A percentile compares a stretch with the other conserved stretches of the same genome.
Evolutionary conservation across 2,329 filamentous ascomycete genomes (phyloP).

Genomic region (Stagonosporopsis vannaccii): DNA sequence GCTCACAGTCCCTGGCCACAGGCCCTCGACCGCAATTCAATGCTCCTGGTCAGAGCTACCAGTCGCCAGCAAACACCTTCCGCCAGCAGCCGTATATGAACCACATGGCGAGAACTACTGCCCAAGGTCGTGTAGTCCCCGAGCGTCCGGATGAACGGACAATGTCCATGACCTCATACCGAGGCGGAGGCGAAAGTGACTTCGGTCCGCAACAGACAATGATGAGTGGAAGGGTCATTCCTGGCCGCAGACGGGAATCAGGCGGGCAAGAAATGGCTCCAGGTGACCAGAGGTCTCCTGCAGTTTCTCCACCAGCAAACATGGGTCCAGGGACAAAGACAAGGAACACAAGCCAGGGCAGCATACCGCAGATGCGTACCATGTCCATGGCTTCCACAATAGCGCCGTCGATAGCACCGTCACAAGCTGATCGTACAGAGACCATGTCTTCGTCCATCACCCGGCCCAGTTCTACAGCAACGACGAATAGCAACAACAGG

Average conservation of each 20-base stretch:
- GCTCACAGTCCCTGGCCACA: slow-evolving; percentile 91
- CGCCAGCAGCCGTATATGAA: slow-evolving; percentile 78
- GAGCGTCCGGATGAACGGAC: slow-evolving; percentile 90
- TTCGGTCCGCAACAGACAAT: slow-evolving; percentile 77
- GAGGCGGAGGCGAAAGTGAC: slow-evolving; percentile 76
- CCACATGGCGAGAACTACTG: slow-evolving; percentile 78
- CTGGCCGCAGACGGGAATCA: slow-evolving; percentile 72
- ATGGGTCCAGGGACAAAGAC: slow-evolving; percentile 44
- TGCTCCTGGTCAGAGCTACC: slow-evolving; percentile 51
- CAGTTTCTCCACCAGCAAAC: slow-evolving; percentile 32
- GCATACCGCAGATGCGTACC: slow-evolving; percentile 63
- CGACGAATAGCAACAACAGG: slow-evolving; percentile 46
- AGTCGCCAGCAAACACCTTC: slow-evolving; percentile 75
- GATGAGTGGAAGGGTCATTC: slow-evolving; percentile 91
- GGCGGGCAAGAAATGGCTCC: slow-evolving; percentile 39
- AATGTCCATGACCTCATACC: slow-evolving; percentile 93
- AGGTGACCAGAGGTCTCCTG: slow-evolving; percentile 27
- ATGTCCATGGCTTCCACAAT: slow-evolving; percentile 95
- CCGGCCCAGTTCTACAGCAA: slow-evolving; percentile 48
- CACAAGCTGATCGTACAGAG: slow-evolving; percentile 68
- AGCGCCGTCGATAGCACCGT: slow-evolving; percentile 48
- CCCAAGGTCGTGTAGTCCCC: slow-evolving; percentile 88
- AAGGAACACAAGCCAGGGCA: slow-evolving; percentile 47
- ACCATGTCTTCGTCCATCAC: slow-evolving; percentile 62
- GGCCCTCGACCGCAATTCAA: slow-evolving; percentile 77